These are phyloP conservation scores for Amauroascus verrucosus DNA, from an alignment of 2,329 filamentous ascomycete species.

Conservation along the genomic window DNA sequence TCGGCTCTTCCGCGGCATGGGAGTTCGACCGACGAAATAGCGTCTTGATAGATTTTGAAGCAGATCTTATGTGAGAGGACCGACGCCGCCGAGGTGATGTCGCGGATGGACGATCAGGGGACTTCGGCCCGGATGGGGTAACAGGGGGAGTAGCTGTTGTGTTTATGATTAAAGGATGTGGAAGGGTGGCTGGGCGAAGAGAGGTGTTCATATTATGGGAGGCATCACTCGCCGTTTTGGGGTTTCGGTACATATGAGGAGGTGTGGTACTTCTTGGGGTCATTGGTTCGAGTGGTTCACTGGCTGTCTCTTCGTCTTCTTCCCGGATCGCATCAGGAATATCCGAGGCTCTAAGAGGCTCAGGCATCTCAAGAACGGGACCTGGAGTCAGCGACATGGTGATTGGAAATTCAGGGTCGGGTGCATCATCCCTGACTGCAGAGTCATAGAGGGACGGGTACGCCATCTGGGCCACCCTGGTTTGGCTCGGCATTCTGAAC, in stretches of 20 bases:
- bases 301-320: constrained; percentile 19
- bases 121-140: constrained; percentile 7
- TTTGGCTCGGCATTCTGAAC: constrained; percentile 10
- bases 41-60: constrained; percentile 19
- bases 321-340: constrained; percentile 17
- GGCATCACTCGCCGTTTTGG: constrained; percentile 1
- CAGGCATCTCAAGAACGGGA: constrained; percentile 10
- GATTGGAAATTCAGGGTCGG: background rate
- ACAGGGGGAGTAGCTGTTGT: constrained; percentile 15
- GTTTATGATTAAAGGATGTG: constrained; percentile 17
- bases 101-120: background rate
- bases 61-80: constrained; percentile 15
- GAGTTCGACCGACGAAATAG: constrained; percentile 19
- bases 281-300: constrained; percentile 19
- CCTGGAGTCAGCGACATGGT: constrained; percentile 2
- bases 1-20: background rate
- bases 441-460: constrained; percentile 7
- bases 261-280: constrained; percentile 18
- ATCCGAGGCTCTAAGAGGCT: constrained; percentile 12
- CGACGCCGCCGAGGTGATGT: constrained; percentile 6
- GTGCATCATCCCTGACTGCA: background rate
- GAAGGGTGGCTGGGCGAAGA: constrained; percentile 8
- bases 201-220: constrained; percentile 9
- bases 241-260: constrained; percentile 6
- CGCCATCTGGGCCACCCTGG: constrained; percentile 5